These are phyloP conservation scores for Auxenochlorella pyrenoidosa DNA, from an alignment of 139 green algal species.

Conservation along the genomic window DNA sequence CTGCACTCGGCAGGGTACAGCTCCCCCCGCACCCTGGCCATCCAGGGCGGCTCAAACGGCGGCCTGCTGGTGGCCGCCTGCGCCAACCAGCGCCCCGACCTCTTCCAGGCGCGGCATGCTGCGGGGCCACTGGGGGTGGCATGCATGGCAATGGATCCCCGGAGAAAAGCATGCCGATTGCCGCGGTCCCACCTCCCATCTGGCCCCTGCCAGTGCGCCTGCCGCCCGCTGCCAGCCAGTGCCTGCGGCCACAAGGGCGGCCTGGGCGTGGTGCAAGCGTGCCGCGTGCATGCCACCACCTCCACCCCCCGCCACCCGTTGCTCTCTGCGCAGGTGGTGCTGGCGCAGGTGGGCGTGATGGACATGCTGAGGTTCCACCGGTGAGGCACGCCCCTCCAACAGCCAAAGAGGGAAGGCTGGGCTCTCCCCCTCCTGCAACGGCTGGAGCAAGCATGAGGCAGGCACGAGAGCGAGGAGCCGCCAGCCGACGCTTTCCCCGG, in stretches of 20 bases:
- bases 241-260: too few species aligned
- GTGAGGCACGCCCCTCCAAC: neutral
- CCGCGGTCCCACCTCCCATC: too few species aligned
- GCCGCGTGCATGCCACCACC: too few species aligned
- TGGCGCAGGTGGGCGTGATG: slow-evolving; percentile 71
- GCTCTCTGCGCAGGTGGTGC: slow-evolving; percentile 2
- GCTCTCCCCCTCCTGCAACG: too few species aligned
- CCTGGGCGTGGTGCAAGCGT: too few species aligned
- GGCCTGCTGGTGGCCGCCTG: slow-evolving; percentile 93
- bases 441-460: neutral
- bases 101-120: slow-evolving; percentile 67
- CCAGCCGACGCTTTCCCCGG: too few species aligned
- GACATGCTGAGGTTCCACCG: slow-evolving; percentile 91
- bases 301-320: neutral
- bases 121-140: neutral
- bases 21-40: slow-evolving; percentile 69
- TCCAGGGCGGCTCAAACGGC: slow-evolving; percentile 91
- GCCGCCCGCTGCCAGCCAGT: too few species aligned
- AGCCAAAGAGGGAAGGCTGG: neutral
- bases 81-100: slow-evolving; percentile 93
- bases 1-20: slow-evolving; percentile 71
- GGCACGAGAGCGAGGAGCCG: neutral
- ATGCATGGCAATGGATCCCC: neutral
- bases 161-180: neutral
- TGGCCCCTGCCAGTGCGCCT: too few species aligned